A percentile compares a stretch with the other conserved stretches of the same genome.
Evolutionary conservation across 495 filamentous ascomycete species (phyloP).

Genomic region (Penicillium bialowiezense): DNA sequence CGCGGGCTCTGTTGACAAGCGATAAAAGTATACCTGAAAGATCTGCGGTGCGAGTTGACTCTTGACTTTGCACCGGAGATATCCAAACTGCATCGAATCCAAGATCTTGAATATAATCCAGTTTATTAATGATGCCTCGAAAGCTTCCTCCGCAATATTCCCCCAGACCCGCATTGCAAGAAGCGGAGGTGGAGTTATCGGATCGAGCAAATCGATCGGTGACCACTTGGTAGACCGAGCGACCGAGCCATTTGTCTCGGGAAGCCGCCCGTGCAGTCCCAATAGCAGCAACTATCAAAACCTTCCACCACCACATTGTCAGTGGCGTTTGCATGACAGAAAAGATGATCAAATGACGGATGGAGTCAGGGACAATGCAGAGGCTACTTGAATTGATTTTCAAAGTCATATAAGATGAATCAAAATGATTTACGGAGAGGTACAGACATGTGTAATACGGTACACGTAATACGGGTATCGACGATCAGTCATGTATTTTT

Average conservation of each 20-base stretch:
- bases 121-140: conserved; percentile 56
- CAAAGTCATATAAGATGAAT: not conserved
- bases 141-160: conserved; percentile 73
- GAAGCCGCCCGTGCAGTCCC: conserved; percentile 10
- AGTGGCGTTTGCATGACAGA: conserved; percentile 10
- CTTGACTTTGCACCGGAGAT: conserved; percentile 41
- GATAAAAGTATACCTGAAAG: conserved; percentile 35
- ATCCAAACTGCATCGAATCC: conserved; percentile 68
- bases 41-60: conserved; percentile 44
- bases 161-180: conserved; percentile 19
- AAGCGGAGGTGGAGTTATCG: conserved; percentile 41
- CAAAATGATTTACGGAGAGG: not conserved
- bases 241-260: conserved; percentile 16
- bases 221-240: conserved; percentile 55
- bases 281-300: conserved; percentile 11
- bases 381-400: conserved; percentile 1
- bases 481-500: conserved; percentile 1
- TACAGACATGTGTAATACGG: not conserved
- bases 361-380: not conserved
- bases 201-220: conserved; percentile 67
- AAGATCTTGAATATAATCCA: conserved; percentile 55
- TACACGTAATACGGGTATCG: not conserved
- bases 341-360: conserved; percentile 2
- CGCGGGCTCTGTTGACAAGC: conserved; percentile 44
- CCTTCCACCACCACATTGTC: conserved; percentile 11